Base-by-base conservation (phyloP, 2,329 filamentous ascomycete species). In the Leptodontidium sp. region DNA sequence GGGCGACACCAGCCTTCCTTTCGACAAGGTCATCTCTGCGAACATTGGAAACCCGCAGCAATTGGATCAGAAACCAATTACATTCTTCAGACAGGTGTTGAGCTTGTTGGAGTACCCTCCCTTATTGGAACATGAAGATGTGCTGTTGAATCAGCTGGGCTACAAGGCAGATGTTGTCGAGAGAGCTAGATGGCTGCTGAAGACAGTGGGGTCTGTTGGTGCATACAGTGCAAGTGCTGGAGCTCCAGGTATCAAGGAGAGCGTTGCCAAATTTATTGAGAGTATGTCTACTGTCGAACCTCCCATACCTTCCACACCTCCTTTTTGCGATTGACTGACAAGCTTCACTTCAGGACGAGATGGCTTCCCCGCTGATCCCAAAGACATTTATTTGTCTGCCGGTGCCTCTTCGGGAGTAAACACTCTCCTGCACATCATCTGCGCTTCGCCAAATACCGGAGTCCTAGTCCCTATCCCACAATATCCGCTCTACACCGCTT, bases 21-120 rank as follows among this genome's bases (percentile, higher is more conserved):
- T 99, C 81, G 86, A 93, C 76, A 87, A 93, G 69, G 91, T 99
- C 81, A 95, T 99, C 83, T 94, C 93, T 72, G 96, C 96, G 82
- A 99, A 99, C 84, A 99, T 99, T 78, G 96, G 96, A 79, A 99
- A 99, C 85, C 96, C 96, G 4, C 96, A 99, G 83, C 96, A 99
- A 83, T 89, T 99, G 72, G 96, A 98, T 83, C 96, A 99, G 87
- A 97, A 98, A 86, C 96, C 96, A 77, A 95, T 99, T 77, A 99
- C 96, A 75, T 99, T 98, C 86, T 98, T 99, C 89, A 91, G 96
- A 75, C 95, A 99, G 84, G 96, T 99, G 35, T 87, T 96, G 77
- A 97, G 93, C 82, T 81, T 99, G 71, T 82, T 98, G 68, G 96
- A 99, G 85, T 94, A 98, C 84, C 96, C 96, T 0, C 80, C 85